A percentile compares a stretch with the other conserved stretches of the same genome.
phyloP scores from a whole-genome alignment of 2,329 filamentous ascomycete species.

The Phialophora macrospora region DNA sequence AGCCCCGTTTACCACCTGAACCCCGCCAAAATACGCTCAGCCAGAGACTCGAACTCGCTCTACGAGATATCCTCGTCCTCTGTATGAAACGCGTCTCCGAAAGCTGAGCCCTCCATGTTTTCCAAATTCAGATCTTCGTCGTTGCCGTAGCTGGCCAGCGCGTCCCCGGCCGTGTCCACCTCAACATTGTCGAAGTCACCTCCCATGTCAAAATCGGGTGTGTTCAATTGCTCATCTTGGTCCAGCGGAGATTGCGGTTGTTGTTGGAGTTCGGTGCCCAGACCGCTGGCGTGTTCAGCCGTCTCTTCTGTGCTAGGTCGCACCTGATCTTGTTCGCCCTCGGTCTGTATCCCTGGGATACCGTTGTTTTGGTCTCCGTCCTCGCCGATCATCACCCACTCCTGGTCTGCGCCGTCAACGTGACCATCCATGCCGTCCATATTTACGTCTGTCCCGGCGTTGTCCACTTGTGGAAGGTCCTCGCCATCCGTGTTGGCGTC shows the following conservation, averaged over 20 bases:
- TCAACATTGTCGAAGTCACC: conserved; percentile 68
- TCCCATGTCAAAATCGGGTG: conserved; percentile 46
- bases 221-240: conserved; percentile 28
- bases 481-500: conserved; percentile 11
- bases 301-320: conserved; percentile 9
- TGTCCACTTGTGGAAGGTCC: conserved; percentile 37
- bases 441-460: conserved; percentile 53
- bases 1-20: too few relatives aligned
- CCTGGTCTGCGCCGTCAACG: conserved; percentile 48
- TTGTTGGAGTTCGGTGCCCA: conserved; percentile 39
- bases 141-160: conserved; percentile 69
- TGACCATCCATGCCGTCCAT: conserved; percentile 61
- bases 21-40: too few relatives aligned
- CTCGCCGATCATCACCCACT: conserved; percentile 79
- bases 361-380: conserved; percentile 39
- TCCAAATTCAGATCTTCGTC: conserved; percentile 60
- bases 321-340: conserved; percentile 3
- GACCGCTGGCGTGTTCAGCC: conserved; percentile 1
- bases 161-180: conserved; percentile 73
- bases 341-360: conserved; percentile 10
- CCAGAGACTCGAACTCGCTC: background rate
- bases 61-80: conserved; percentile 48
- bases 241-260: conserved; percentile 20
- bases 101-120: conserved; percentile 78
- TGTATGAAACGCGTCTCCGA: conserved; percentile 79